Base-by-base conservation (phyloP, 148 eudicot species). In the Polygonum aviculare region DNA sequence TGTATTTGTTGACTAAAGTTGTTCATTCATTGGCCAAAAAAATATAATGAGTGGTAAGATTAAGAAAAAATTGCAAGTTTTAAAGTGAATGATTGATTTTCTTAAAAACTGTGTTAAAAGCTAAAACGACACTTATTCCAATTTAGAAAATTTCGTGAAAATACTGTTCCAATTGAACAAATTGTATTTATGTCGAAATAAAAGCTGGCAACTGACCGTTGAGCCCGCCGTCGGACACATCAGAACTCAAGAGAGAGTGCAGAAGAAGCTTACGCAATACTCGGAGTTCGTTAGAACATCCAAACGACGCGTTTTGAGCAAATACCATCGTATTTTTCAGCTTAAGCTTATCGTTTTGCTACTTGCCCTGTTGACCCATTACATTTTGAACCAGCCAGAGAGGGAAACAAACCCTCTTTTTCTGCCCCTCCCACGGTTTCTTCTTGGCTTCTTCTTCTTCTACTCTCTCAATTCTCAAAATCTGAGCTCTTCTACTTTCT, bases 151-250 rank as follows among this genome's bases (percentile, higher is more conserved):
- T n/a, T n/a, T 26, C 31, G 1, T 26, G 31, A 26, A 26, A 26
- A 26, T 26, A 26, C 31, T 26, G 31, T 26, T 26, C 31, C 31
- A 26, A 26, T 26, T 26, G 31, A 26, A 26, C 31, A 26, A 26
- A 26, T 26, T 26, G 31, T 26, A 26, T 26, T 26, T 26, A 26
- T 26, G 31, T 26, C 31, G 31, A 26, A 26, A 26, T 26, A 26
- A 26, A 26, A 26, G 31, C 31, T 26, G 31, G 31, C 31, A 88
- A 79, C 19, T 51, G 57, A 19, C 57, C 18, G 84, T 63, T 35
- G 4, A 63, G 41, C n/a, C 40, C n/a, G 40, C 70, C 70, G 70
- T n/a, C 70, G 70, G 70, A 12, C 70, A 67, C 21, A 67, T 15
- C 21, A 67, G 11, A 67, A 14, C 38, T 15, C 21, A 36, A 4